phyloP scores from a whole-genome alignment of 345 rosid species.

The Acer yangbiense region DNA sequence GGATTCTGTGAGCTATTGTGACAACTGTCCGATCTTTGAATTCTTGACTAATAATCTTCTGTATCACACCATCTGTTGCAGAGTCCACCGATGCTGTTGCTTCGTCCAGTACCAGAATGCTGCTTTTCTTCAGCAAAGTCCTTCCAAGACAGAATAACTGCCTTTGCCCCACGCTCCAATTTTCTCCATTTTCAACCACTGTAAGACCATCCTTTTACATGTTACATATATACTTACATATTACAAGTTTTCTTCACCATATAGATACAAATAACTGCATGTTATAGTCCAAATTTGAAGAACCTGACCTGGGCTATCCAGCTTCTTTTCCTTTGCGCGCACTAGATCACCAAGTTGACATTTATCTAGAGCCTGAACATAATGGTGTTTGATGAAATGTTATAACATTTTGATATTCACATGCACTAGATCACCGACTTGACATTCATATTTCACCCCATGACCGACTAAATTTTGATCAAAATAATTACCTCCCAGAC shows the following conservation, averaged over 20 bases:
- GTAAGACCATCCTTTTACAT: not conserved
- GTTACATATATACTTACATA: not conserved
- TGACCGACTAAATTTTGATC: not conserved
- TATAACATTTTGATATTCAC: constrained; percentile 2
- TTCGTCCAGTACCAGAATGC: constrained; percentile 85
- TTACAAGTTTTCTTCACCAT: constrained; percentile 11
- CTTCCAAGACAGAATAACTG: constrained; percentile 89
- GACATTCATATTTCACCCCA: not conserved
- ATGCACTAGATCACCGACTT: not conserved
- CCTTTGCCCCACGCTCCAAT: constrained; percentile 91
- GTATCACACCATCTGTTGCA: constrained; percentile 85
- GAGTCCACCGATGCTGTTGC: constrained; percentile 96
- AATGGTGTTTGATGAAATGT: not conserved
- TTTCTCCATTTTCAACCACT: constrained; percentile 94
- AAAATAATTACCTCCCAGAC: constrained; percentile 72
- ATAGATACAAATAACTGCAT: not conserved
- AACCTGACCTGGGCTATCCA: constrained; percentile 65
- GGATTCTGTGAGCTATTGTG: constrained; percentile 96
- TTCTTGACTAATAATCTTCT: constrained; percentile 72
- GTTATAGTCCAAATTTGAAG: not conserved
- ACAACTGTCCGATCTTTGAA: constrained; percentile 81
- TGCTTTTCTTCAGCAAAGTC: constrained; percentile 79
- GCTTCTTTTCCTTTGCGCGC: constrained; percentile 66
- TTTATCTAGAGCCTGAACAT: constrained; percentile 69
- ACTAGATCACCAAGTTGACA: constrained; percentile 80